Evolutionary conservation across 768 basidiomycete genomes (phyloP).

Genomic region (Ramaria sp.): DNA sequence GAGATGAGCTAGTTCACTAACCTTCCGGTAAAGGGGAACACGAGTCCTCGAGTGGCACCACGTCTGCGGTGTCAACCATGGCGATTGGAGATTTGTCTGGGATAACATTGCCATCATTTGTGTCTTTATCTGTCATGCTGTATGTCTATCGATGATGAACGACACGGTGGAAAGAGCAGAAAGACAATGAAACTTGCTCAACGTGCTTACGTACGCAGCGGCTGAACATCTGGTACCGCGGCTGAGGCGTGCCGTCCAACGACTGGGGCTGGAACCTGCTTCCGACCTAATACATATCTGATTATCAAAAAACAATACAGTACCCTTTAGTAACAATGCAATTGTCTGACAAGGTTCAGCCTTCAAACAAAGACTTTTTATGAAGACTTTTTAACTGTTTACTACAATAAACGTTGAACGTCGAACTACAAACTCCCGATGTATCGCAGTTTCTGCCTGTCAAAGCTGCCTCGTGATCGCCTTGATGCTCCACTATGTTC

Average conservation of each 20-base stretch:
- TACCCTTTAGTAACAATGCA: too few species aligned
- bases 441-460: too few species aligned
- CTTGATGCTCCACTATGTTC: too few species aligned
- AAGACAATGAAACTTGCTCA: background rate
- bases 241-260: background rate
- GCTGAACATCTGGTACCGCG: background rate
- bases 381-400: too few species aligned
- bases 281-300: too few species aligned
- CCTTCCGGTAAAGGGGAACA: slow-evolving; percentile 6
- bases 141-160: background rate
- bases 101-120: background rate
- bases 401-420: too few species aligned
- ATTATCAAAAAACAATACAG: too few species aligned
- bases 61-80: background rate
- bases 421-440: too few species aligned
- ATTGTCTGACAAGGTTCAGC: too few species aligned
- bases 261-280: background rate
- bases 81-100: background rate
- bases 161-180: background rate
- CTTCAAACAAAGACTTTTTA: too few species aligned
- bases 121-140: slow-evolving; percentile 1
- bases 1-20: background rate
- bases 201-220: background rate
- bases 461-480: too few species aligned
- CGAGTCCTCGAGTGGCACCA: background rate